Conservation (phyloP, 805 yeast species). For the Pichia exigua region DNA sequence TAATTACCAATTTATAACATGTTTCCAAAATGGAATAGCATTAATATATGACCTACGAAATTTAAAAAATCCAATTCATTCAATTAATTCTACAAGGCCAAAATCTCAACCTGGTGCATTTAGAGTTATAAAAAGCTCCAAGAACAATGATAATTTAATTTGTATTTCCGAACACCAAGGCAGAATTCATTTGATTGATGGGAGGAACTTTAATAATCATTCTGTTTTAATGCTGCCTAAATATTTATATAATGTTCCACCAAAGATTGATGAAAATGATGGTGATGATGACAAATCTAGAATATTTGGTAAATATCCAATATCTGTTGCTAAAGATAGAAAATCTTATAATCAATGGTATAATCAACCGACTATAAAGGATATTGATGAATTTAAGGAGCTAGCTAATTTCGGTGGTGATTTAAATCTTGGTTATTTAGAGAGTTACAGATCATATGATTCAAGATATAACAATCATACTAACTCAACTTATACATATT, state of each 20-base stretch:
- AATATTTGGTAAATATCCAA: slow-evolving; percentile 4
- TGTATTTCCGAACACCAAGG: slow-evolving; percentile 81
- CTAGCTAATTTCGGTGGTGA: slow-evolving; percentile 11
- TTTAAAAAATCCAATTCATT: slow-evolving; percentile 42
- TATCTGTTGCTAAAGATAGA: neutral
- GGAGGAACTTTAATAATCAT: slow-evolving; percentile 64
- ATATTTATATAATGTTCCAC: slow-evolving; percentile 5
- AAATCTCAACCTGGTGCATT: slow-evolving; percentile 36
- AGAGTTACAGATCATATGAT: slow-evolving; percentile 5
- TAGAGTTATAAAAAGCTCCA: slow-evolving; percentile 43
- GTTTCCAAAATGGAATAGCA: slow-evolving; percentile 82
- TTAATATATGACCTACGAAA: slow-evolving; percentile 71
- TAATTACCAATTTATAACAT: slow-evolving; percentile 65
- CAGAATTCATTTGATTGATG: slow-evolving; percentile 76
- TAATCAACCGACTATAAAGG: slow-evolving; percentile 23
- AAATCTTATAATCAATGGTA: slow-evolving; percentile 7
- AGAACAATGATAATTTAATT: slow-evolving; percentile 66
- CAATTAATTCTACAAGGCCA: slow-evolving; percentile 53
- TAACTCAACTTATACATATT: neutral
- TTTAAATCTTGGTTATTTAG: slow-evolving; percentile 6
- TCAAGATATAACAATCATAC: neutral
- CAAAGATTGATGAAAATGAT: neutral
- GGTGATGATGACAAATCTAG: slow-evolving; percentile 16
- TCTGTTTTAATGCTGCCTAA: slow-evolving; percentile 67
- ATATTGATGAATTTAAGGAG: slow-evolving; percentile 25